Base-by-base conservation (phyloP, 495 filamentous ascomycete genomes). In the Evernia prunastri region DNA sequence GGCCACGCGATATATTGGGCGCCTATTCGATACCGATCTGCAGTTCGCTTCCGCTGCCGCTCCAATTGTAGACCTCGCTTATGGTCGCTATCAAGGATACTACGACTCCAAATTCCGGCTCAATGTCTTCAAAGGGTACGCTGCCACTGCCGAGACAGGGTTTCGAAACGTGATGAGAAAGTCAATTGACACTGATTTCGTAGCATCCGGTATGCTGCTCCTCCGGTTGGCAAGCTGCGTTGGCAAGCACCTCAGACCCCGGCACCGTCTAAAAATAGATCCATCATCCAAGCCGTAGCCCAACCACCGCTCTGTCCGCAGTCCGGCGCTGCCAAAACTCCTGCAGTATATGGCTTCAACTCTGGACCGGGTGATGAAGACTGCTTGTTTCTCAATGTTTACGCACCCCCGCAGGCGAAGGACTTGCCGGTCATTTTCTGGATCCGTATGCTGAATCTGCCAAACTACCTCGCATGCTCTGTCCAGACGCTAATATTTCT, bases 301-400 rank as follows among this genome's bases (percentile, higher is more conserved):
- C 47, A 62, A 23, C 60, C 60, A 8, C 60, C 60, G 37, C 42
- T 56, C 23, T 65, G 56, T 36, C 63, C 63, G n/a, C 63, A 65
- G 37, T 53, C 63, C 11, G 33, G 35, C 27, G 36, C 40, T 13
- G 40, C 37, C 2, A 39, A 58, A 17, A 62, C 47, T 39, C 58
- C 63, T 31, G 56, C 20, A 11, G 23, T 39, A 11, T 42, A 59
- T 36, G 56, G 63, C 45, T 42, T 65, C 56, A 33, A 43, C 31
- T 60, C 53, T 3, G 63, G 60, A 37, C 33, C 54, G 23, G 63
- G 45, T 6, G 45, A 65, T 39, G 79, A 82, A 63, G 79, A 81
- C 61, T 82, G 78, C 64, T 71, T 81, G 7, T 79, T 80, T 59
- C 70, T 81, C n/a, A 81, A 83, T 15, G 73, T 74, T 20, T 72